phyloP scores from a whole-genome alignment of 2,329 filamentous ascomycete genomes.

The Ploettnerulaceae sp. region DNA sequence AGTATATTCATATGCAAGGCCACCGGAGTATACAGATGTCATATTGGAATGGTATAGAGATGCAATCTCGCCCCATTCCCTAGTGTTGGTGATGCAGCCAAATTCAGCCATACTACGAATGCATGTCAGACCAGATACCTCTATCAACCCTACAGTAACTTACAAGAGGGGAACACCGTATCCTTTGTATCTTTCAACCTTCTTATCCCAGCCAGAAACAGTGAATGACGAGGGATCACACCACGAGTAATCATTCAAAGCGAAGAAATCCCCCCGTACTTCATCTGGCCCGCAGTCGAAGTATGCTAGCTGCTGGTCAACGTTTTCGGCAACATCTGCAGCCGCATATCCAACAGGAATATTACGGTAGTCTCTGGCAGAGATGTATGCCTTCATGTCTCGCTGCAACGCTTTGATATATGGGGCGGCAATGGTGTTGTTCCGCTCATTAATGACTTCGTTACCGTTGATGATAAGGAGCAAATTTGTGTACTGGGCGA shows the following conservation, averaged over 20 bases:
- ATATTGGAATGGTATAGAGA: slow-evolving; percentile 79
- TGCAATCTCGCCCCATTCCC: slow-evolving; percentile 73
- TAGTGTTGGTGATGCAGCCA: slow-evolving; percentile 78
- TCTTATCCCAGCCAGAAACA: slow-evolving; percentile 61
- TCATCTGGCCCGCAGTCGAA: slow-evolving; percentile 68
- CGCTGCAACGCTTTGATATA: slow-evolving; percentile 56
- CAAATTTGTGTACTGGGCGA: slow-evolving; percentile 62
- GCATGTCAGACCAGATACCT: no score
- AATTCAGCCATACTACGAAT: slow-evolving; percentile 67
- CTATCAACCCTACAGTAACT: slow-evolving; percentile 22
- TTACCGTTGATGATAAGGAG: slow-evolving; percentile 60
- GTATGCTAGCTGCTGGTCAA: slow-evolving; percentile 58
- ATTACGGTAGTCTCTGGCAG: slow-evolving; percentile 42
- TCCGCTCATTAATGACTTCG: slow-evolving; percentile 53
- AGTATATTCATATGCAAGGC: slow-evolving; percentile 93
- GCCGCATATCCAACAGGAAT: slow-evolving; percentile 56
- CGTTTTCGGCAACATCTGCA: slow-evolving; percentile 59
- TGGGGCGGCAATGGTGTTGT: slow-evolving; percentile 46
- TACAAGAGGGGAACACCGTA: slow-evolving; percentile 60
- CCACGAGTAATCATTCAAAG: slow-evolving; percentile 64
- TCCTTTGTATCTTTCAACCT: slow-evolving; percentile 61
- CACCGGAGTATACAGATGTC: slow-evolving; percentile 88
- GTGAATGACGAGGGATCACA: slow-evolving; percentile 56
- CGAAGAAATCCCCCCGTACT: slow-evolving; percentile 62
- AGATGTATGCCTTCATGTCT: slow-evolving; percentile 52